These are phyloP conservation scores for Pneumocystis canis DNA, from an alignment of 1,139 yeast species.

Conservation along the genomic window DNA sequence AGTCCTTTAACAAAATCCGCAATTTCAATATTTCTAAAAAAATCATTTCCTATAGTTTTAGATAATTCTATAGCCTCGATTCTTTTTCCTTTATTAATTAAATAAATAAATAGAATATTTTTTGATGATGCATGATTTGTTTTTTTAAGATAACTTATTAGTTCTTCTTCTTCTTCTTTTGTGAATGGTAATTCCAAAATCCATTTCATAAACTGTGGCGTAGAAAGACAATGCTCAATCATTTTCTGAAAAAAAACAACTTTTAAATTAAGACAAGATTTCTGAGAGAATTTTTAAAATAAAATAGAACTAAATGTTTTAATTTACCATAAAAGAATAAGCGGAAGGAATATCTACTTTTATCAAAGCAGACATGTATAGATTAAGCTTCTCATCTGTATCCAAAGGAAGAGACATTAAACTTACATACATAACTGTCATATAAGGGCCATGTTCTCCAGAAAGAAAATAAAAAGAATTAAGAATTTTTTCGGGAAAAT, in stretches of 20 bases:
- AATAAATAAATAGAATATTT: background rate
- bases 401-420: background rate
- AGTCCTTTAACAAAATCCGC: background rate
- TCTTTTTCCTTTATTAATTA: background rate
- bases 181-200: background rate
- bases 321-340: background rate
- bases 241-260: background rate
- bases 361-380: background rate
- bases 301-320: background rate
- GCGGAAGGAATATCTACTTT: background rate
- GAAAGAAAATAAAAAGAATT: background rate
- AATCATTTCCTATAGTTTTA: background rate
- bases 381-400: background rate
- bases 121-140: background rate
- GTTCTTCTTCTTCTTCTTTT: background rate
- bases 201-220: background rate
- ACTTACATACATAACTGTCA: background rate
- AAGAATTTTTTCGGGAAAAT: conserved; percentile 1
- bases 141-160: background rate
- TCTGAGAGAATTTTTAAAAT: background rate
- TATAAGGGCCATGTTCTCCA: background rate
- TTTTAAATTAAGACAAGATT: background rate
- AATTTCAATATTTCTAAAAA: background rate
- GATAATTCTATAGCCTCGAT: conserved; percentile 1
- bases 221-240: background rate